Evolutionary conservation across 2,329 filamentous ascomycete genomes (phyloP).

Genomic region (Ophiostoma sp.): DNA sequence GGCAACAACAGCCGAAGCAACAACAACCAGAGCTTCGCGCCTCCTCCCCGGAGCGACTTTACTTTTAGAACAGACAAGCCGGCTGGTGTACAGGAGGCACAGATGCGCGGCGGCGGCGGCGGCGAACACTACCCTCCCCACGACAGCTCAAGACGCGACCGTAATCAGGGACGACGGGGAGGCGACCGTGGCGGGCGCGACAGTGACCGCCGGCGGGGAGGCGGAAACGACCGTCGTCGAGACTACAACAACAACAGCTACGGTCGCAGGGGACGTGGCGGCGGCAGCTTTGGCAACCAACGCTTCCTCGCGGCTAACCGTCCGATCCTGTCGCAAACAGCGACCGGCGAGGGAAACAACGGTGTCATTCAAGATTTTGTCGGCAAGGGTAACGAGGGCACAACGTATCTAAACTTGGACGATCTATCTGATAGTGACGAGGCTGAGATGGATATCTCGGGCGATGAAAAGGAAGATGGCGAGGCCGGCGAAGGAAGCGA

Average conservation of each 20-base stretch:
- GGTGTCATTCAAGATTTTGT: slow-evolving; percentile 45
- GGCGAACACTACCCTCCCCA: slow-evolving; percentile 39
- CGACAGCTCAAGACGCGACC: slow-evolving; percentile 31
- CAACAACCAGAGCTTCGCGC: slow-evolving; percentile 22
- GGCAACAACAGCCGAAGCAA: background rate
- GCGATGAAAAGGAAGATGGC: slow-evolving; percentile 33
- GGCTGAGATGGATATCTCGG: slow-evolving; percentile 60
- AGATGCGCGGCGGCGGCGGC: slow-evolving; percentile 40
- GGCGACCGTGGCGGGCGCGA: slow-evolving; percentile 23
- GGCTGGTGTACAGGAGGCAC: slow-evolving; percentile 43
- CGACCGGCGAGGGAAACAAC: slow-evolving; percentile 31
- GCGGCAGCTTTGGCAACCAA: slow-evolving; percentile 27
- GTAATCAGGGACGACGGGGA: slow-evolving; percentile 7
- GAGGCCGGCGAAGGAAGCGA: slow-evolving; percentile 25
- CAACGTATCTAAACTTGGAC: slow-evolving; percentile 51
- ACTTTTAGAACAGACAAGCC: slow-evolving; percentile 53
- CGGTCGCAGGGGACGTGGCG: slow-evolving; percentile 13
- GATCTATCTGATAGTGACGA: slow-evolving; percentile 60
- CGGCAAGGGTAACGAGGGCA: slow-evolving; percentile 39
- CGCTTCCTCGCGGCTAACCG: slow-evolving; percentile 45
- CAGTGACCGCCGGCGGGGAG: background rate
- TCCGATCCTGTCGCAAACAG: slow-evolving; percentile 43
- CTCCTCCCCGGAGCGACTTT: slow-evolving; percentile 48
- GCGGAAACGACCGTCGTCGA: slow-evolving; percentile 16
- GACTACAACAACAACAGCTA: slow-evolving; percentile 17